Evolutionary conservation across 2,329 filamentous ascomycete species (phyloP).

Genomic region (Beauveria rudraprayagi): DNA sequence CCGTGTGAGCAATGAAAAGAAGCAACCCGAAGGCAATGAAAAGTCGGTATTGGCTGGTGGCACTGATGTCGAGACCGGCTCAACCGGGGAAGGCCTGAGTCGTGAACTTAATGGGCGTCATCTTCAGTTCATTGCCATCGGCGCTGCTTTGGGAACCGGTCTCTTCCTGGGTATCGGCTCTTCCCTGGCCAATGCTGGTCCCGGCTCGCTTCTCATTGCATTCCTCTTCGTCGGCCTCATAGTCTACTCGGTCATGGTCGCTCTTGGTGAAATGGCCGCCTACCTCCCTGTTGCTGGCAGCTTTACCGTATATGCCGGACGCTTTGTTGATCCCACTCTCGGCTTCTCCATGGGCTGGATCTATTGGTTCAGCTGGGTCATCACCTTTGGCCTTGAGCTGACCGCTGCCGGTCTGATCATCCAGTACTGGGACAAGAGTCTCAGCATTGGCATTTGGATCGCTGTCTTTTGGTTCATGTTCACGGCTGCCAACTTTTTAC

Average conservation of each 20-base stretch:
- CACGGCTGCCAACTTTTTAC: conserved; percentile 60
- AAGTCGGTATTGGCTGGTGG: not conserved
- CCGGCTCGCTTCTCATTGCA: conserved; percentile 58
- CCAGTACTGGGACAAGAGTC: conserved; percentile 58
- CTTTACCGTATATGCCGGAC: conserved; percentile 67
- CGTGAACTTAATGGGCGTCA: conserved; percentile 32
- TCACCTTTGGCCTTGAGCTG: conserved; percentile 66
- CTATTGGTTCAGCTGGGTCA: conserved; percentile 73
- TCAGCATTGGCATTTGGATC: conserved; percentile 66
- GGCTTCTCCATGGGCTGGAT: conserved; percentile 77
- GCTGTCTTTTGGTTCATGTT: conserved; percentile 65
- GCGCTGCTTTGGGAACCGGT: conserved; percentile 63
- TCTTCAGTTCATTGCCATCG: conserved; percentile 43
- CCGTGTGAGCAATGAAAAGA: conserved; percentile 7
- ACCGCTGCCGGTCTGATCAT: conserved; percentile 67
- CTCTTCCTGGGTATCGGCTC: conserved; percentile 62
- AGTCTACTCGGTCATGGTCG: conserved; percentile 68
- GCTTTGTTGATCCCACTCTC: conserved; percentile 64
- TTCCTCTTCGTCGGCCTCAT: conserved; percentile 64
- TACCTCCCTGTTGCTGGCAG: conserved; percentile 70
- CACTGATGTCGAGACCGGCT: conserved; percentile 29
- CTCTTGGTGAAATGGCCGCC: conserved; percentile 65
- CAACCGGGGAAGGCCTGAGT: conserved; percentile 27
- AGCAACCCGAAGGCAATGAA: not conserved
- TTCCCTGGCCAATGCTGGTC: conserved; percentile 55